Evolutionary conservation across 352 stramenopile genomes (phyloP), one percentile per base, ranked within the genome.

Genomic region (Globisporangium okanoganense): DNA sequence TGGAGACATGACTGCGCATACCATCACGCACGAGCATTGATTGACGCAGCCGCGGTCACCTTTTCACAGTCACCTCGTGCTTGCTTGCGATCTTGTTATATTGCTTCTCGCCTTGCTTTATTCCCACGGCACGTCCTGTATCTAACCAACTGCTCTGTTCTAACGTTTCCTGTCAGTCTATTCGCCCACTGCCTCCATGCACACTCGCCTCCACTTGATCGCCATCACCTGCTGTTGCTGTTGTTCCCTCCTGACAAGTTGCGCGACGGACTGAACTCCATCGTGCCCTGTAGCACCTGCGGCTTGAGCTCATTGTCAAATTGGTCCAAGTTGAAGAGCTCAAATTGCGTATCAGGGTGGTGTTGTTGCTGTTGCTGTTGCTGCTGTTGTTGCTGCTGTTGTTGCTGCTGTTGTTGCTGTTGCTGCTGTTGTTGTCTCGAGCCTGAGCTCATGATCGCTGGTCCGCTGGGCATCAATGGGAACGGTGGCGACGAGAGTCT

Each of bases 401-500:
- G 47, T 20, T 64, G 56, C 22, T 65, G 38, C 14, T 31, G 44
- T 7, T 55, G 53, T 4, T 5, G 31, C 24, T n/a, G 53, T 20
- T 27, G 53, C 7, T 35, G n/a, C 8, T 31, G 35, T 12, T 43
- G 36, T 43, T 43, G 45, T 20, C 36, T 43, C 36, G 36, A 43
- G 35, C 8, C 24, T 36, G 47, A 31, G 12, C 20, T 29, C 51
- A 58, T 47, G 31, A 36, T 22, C 47, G 14, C 7, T 29, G 31
- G 31, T n/a, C 33, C 35, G 20, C 51, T 58, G 7, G 25, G 10
- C 38, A 52, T 52, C 10, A 20, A n/a, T 8, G 43, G 18, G 13
- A 61, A 61, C 8, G 55, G 38, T 8, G 25, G 55, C 73, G 67
- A 74, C 71, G 75, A 22, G 61, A 61, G 64, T 72, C 49, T 64